Evolutionary conservation across 2,329 filamentous ascomycete species (phyloP).

Genomic region (Sphaerulina musiva): DNA sequence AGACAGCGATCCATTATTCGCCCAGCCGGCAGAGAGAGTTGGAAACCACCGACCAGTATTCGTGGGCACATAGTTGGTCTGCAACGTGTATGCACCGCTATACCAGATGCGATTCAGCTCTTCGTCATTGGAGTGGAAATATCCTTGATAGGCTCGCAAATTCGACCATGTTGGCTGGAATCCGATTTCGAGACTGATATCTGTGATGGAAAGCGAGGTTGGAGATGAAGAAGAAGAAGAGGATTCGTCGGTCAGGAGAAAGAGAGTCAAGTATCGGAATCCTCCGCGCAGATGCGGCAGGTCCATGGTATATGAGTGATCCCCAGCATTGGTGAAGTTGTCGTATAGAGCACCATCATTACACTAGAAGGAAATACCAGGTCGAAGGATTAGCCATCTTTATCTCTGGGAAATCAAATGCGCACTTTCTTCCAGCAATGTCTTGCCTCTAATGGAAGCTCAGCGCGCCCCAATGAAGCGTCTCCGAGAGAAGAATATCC

Average conservation of each 20-base stretch:
- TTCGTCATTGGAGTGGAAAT: slow-evolving; percentile 35
- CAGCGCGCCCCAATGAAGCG: too few species aligned
- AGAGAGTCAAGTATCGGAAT: not conserved
- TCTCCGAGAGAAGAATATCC: too few species aligned
- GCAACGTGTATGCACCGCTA: slow-evolving; percentile 41
- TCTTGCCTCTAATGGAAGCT: too few species aligned
- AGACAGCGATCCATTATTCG: slow-evolving; percentile 34
- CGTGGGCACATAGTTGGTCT: slow-evolving; percentile 34
- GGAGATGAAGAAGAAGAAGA: slow-evolving; percentile 10
- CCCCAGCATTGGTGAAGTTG: not conserved
- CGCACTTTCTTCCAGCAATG: too few species aligned
- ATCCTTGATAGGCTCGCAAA: slow-evolving; percentile 35
- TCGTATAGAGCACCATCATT: slow-evolving; percentile 7
- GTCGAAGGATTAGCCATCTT: too few species aligned
- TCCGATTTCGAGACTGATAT: slow-evolving; percentile 40
- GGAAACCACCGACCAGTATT: slow-evolving; percentile 32
- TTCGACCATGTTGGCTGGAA: slow-evolving; percentile 49
- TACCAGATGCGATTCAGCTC: slow-evolving; percentile 54
- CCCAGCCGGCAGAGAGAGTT: slow-evolving; percentile 26
- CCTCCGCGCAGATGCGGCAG: not conserved
- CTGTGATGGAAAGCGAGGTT: slow-evolving; percentile 34
- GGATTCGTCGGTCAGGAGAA: slow-evolving; percentile 27
- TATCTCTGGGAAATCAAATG: too few species aligned
- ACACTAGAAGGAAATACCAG: slow-evolving; percentile 13
- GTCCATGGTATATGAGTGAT: not conserved